Evolutionary conservation across 1,139 yeast genomes (phyloP).

Genomic region (Lodderomyces elongisporus): DNA sequence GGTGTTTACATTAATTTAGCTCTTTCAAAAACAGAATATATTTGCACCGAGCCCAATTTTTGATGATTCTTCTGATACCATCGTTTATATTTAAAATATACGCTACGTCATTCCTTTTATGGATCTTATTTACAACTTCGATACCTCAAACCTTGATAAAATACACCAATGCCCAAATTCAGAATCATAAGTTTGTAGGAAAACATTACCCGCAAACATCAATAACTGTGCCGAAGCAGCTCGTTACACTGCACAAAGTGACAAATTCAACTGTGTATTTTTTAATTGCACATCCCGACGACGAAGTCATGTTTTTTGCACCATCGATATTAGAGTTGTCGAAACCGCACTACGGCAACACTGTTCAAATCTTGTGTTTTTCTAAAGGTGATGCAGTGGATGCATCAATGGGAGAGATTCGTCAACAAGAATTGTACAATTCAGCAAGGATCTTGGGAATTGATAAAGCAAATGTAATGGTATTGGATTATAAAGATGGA

Average conservation of each 20-base stretch:
- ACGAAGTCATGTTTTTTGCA: conserved; percentile 95
- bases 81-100: conserved; percentile 16
- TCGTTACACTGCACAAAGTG: conserved; percentile 27
- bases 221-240: conserved; percentile 31
- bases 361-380: conserved; percentile 60
- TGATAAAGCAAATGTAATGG: conserved; percentile 39
- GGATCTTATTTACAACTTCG: conserved; percentile 39
- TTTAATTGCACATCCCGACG: conserved; percentile 95
- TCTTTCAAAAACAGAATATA: too few species aligned
- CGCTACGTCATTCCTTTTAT: conserved; percentile 24
- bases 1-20: too few species aligned
- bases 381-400: conserved; percentile 66
- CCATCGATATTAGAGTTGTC: conserved; percentile 63
- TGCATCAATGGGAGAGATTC: conserved; percentile 61
- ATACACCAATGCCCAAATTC: conserved; percentile 25
- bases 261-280: conserved; percentile 40
- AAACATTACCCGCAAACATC: conserved; percentile 33
- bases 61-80: too few species aligned
- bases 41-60: too few species aligned
- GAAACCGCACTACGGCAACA: conserved; percentile 46
- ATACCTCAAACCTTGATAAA: conserved; percentile 35
- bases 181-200: conserved; percentile 19
- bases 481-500: conserved; percentile 62
- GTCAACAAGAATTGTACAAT: conserved; percentile 53
- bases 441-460: conserved; percentile 60